Evolutionary conservation across 2,329 filamentous ascomycete genomes (phyloP).

Genomic region (Bipolaris sorokiniana): DNA sequence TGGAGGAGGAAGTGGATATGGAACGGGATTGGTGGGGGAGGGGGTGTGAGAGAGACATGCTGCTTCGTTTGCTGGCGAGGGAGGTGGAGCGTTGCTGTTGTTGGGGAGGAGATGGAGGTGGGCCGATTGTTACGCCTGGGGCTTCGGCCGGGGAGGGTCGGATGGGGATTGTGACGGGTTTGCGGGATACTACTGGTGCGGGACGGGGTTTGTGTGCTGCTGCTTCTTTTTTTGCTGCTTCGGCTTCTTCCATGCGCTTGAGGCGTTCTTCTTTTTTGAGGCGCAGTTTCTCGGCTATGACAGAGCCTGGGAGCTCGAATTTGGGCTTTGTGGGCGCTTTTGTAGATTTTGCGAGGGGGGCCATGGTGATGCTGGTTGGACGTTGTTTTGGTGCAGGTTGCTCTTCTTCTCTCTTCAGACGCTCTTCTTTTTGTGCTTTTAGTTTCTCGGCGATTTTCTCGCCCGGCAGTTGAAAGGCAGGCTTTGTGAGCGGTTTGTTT

Average conservation of each 20-base stretch:
- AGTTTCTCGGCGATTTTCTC: slow-evolving; percentile 55
- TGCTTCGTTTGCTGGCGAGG: slow-evolving; percentile 30
- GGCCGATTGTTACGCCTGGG: slow-evolving; percentile 26
- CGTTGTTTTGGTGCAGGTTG: slow-evolving; percentile 11
- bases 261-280: slow-evolving; percentile 43
- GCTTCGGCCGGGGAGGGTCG: slow-evolving; percentile 45
- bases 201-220: slow-evolving; percentile 37
- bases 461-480: slow-evolving; percentile 60
- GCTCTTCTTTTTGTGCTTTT: slow-evolving; percentile 43
- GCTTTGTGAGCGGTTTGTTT: slow-evolving; percentile 57
- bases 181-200: slow-evolving; percentile 47
- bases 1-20: slow-evolving; percentile 30
- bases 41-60: slow-evolving; percentile 26
- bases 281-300: slow-evolving; percentile 49
- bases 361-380: slow-evolving; percentile 38
- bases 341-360: slow-evolving; percentile 52
- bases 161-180: slow-evolving; percentile 55
- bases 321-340: slow-evolving; percentile 59
- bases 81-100: slow-evolving; percentile 25
- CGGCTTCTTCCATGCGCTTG: slow-evolving; percentile 42
- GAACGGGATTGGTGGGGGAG: slow-evolving; percentile 27
- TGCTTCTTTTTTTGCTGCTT: slow-evolving; percentile 49
- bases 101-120: slow-evolving; percentile 7
- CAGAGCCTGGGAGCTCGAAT: slow-evolving; percentile 62
- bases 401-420: slow-evolving; percentile 38